Conservation (phyloP, 352 stramenopile species). For the Phytophthora hibernalis region DNA sequence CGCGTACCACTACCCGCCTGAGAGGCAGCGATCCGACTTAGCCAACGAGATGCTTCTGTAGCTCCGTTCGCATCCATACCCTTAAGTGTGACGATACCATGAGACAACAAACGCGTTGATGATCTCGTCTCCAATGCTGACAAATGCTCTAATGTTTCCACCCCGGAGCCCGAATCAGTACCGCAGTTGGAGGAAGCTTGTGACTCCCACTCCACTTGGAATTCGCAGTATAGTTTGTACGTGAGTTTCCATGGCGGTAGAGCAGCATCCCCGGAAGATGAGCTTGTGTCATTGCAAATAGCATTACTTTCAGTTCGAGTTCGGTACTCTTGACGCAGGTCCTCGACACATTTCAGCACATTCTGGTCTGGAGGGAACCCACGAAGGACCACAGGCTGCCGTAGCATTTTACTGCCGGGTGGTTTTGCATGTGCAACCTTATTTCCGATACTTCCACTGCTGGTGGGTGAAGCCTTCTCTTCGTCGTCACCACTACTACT, state of each 20-base stretch:
- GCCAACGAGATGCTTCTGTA: slow-evolving; percentile 31
- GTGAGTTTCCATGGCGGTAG: slow-evolving; percentile 79
- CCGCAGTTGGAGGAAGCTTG: slow-evolving; percentile 16
- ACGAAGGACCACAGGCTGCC: slow-evolving; percentile 35
- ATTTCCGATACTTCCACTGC: background rate
- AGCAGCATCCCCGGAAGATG: slow-evolving; percentile 8
- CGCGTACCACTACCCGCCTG: slow-evolving; percentile 13
- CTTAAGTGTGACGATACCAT: slow-evolving; percentile 34
- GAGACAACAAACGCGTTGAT: slow-evolving; percentile 19
- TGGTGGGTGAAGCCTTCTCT: slow-evolving; percentile 16
- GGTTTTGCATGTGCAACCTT: slow-evolving; percentile 11
- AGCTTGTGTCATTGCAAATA: slow-evolving; percentile 5
- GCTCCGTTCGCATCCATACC: slow-evolving; percentile 24
- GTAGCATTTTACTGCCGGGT: slow-evolving; percentile 14
- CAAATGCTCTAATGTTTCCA: slow-evolving; percentile 24
- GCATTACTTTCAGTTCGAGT: slow-evolving; percentile 2
- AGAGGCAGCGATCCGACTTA: slow-evolving; percentile 24
- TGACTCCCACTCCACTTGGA: slow-evolving; percentile 63
- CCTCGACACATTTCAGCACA: slow-evolving; percentile 80
- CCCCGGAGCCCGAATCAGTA: background rate
- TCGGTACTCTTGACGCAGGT: slow-evolving; percentile 44
- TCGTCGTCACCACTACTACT: slow-evolving; percentile 35
- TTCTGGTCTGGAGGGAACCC: slow-evolving; percentile 76
- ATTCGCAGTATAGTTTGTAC: slow-evolving; percentile 80
- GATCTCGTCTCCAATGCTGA: slow-evolving; percentile 19